Conservation (phyloP, 805 yeast species). For the Pichia manshurica region DNA sequence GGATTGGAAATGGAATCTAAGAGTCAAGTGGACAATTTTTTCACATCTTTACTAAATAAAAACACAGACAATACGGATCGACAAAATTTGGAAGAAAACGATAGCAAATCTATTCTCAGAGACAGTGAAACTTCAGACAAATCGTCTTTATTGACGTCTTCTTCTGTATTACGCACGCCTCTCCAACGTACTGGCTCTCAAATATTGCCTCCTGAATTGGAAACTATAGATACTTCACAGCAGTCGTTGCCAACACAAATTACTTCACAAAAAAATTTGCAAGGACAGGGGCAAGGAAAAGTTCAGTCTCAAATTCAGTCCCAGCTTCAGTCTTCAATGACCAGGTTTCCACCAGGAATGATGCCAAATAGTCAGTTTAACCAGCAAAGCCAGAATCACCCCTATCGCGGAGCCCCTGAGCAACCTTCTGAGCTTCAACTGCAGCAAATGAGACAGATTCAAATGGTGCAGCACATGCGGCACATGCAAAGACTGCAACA, state of each 20-base stretch:
- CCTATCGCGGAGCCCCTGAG: not conserved
- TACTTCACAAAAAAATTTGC: no score
- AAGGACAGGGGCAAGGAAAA: no score
- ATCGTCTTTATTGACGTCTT: no score
- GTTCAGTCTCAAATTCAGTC: no score
- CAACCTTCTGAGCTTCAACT: not conserved
- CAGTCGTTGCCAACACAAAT: no score
- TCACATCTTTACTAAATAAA: constrained; percentile 16
- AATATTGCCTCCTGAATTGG: constrained; percentile 1
- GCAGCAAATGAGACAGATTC: constrained; percentile 8
- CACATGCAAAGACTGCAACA: constrained; percentile 7
- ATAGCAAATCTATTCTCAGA: not conserved
- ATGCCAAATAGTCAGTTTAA: not conserved
- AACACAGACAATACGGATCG: not conserved
- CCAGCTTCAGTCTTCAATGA: no score
- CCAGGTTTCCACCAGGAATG: not conserved
- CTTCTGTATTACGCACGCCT: not conserved
- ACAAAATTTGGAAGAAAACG: no score
- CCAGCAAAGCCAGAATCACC: not conserved
- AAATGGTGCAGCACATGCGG: constrained; percentile 8
- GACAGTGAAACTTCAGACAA: not conserved
- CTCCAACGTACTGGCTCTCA: not conserved
- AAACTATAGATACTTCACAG: no score
- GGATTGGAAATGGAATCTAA: constrained; percentile 16
- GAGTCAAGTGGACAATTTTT: constrained; percentile 22